A percentile compares a stretch with the other conserved stretches of the same genome.
These are phyloP conservation scores for Linnemannia zychae DNA, from an alignment of 192 early-diverging fungal genomes.

Conservation along the genomic window DNA sequence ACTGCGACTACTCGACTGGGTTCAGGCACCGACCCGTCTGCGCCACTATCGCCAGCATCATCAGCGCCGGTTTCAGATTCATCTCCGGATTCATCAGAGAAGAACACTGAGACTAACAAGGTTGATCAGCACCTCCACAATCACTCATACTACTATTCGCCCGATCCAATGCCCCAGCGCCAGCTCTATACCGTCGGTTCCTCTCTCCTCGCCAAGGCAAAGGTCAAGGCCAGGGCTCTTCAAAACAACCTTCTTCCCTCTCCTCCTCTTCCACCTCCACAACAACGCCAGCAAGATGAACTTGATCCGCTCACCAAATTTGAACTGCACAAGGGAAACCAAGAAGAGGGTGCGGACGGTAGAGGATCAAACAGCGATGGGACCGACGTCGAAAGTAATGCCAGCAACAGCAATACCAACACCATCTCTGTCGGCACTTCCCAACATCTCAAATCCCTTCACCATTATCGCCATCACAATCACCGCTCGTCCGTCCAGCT, in stretches of 20 bases:
- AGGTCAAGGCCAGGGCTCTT: slow-evolving; percentile 33
- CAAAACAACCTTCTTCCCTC: slow-evolving; percentile 11
- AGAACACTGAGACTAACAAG: background rate
- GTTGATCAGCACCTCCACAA: slow-evolving; percentile 1
- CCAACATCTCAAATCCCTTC: background rate
- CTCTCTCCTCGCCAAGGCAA: slow-evolving; percentile 42
- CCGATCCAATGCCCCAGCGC: slow-evolving; percentile 20
- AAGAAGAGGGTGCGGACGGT: slow-evolving; percentile 2
- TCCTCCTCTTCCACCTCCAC: background rate
- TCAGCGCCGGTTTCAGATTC: slow-evolving; percentile 8
- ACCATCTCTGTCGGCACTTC: slow-evolving; percentile 21
- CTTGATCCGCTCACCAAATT: slow-evolving; percentile 5
- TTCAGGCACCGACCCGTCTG: slow-evolving; percentile 5
- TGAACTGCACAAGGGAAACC: background rate
- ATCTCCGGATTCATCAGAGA: slow-evolving; percentile 15
- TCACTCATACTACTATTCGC: background rate
- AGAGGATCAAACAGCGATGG: slow-evolving; percentile 11
- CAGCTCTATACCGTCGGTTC: slow-evolving; percentile 38
- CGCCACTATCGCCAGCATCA: background rate
- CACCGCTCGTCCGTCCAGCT: background rate
- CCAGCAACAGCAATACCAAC: slow-evolving; percentile 25
- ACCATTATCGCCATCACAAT: background rate
- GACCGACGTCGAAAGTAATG: slow-evolving; percentile 34
- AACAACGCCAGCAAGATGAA: slow-evolving; percentile 14
- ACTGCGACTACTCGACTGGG: slow-evolving; percentile 8